Conservation (phyloP, 495 filamentous ascomycete species). For the Staphylotrichum longicolle region DNA sequence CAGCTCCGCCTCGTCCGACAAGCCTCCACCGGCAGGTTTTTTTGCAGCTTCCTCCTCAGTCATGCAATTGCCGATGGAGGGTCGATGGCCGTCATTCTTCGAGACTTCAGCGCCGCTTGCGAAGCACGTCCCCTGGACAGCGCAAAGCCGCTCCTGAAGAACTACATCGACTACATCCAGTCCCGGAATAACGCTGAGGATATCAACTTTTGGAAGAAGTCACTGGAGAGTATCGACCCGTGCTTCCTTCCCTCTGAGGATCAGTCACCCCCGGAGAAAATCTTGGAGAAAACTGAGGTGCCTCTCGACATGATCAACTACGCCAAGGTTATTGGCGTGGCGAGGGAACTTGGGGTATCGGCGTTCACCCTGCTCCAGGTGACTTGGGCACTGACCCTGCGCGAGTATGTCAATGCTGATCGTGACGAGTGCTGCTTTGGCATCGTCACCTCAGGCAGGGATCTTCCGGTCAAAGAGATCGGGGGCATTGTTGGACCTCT, state of each 20-base stretch:
- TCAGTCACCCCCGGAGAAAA: neutral
- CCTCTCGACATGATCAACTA: constrained; percentile 7
- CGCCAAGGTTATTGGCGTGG: neutral
- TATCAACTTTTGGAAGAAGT: constrained; percentile 19
- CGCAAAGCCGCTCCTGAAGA: constrained; percentile 1
- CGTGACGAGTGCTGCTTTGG: constrained; percentile 57
- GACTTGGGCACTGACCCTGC: constrained; percentile 55
- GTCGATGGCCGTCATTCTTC: constrained; percentile 13
- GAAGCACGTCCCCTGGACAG: neutral
- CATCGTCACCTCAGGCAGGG: constrained; percentile 19
- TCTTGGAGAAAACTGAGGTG: neutral
- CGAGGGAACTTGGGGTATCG: constrained; percentile 5
- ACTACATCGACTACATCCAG: constrained; percentile 25
- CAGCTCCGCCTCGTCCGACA: constrained; percentile 4
- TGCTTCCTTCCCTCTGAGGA: constrained; percentile 22
- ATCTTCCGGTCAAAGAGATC: constrained; percentile 10
- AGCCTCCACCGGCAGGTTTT: neutral
- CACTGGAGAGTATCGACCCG: constrained; percentile 24
- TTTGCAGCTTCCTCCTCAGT: constrained; percentile 10
- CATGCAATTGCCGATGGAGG: constrained; percentile 14
- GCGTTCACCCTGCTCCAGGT: constrained; percentile 33
- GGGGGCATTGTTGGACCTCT: constrained; percentile 16
- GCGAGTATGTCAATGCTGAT: constrained; percentile 40
- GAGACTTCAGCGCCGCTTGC: constrained; percentile 8
- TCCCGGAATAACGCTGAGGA: constrained; percentile 52